Evolutionary conservation across 352 stramenopile species (phyloP).

Genomic region (Phytophthora chlamydospora): DNA sequence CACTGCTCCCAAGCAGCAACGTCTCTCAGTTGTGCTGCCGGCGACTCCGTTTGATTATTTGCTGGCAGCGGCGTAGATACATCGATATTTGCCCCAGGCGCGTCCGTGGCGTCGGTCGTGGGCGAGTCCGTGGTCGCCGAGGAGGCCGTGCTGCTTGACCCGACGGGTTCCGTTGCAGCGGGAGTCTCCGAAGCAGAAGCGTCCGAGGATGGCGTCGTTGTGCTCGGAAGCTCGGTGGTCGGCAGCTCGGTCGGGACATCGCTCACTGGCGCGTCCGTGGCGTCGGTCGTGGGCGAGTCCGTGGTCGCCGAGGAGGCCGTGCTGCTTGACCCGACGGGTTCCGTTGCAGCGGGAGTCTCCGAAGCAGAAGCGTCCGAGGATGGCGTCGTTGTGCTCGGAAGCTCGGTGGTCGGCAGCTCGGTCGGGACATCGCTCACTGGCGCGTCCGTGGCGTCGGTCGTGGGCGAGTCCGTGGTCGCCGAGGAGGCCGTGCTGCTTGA

Average conservation of each 20-base stretch:
- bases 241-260: conserved; percentile 2
- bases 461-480: neutral
- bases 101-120: neutral
- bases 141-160: neutral
- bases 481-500: neutral
- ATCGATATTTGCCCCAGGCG: neutral
- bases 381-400: neutral
- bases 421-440: neutral
- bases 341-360: neutral
- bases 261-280: neutral
- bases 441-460: neutral
- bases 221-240: neutral
- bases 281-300: neutral
- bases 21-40: neutral
- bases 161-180: conserved; percentile 1
- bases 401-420: neutral
- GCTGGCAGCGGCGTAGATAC: neutral
- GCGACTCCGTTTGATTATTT: neutral
- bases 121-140: neutral
- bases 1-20: conserved; percentile 36
- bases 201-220: neutral
- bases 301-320: neutral
- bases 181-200: neutral
- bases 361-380: neutral
- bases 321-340: neutral